Conservation (phyloP, 805 yeast species). For the Candida jianshihensis region DNA sequence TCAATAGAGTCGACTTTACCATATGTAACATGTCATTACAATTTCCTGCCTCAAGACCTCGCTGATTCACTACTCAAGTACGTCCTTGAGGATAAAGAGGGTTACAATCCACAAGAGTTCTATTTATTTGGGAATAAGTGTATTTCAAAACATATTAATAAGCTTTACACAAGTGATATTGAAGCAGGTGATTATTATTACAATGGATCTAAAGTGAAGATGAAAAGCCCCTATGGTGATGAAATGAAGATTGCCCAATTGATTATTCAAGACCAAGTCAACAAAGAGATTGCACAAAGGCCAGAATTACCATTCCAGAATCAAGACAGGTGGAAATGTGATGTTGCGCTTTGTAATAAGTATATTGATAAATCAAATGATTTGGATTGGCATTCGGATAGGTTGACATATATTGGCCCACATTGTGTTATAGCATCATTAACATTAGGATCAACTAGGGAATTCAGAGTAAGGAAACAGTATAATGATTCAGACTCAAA, state of each 20-base stretch:
- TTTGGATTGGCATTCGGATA: slow-evolving; percentile 74
- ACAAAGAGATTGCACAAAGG: slow-evolving; percentile 26
- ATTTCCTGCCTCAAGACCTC: slow-evolving; percentile 44
- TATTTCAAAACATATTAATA: slow-evolving; percentile 47
- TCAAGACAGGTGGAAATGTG: slow-evolving; percentile 40
- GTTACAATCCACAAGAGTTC: slow-evolving; percentile 41
- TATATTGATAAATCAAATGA: slow-evolving; percentile 44
- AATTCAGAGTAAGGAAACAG: slow-evolving; percentile 48
- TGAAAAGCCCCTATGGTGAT: slow-evolving; percentile 29
- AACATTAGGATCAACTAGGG: slow-evolving; percentile 64
- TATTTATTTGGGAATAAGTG: slow-evolving; percentile 59
- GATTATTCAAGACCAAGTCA: slow-evolving; percentile 33
- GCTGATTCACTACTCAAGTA: slow-evolving; percentile 39
- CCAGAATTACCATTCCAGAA: slow-evolving; percentile 31
- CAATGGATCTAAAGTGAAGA: slow-evolving; percentile 34
- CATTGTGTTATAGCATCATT: slow-evolving; percentile 60
- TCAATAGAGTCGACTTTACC: slow-evolving; percentile 45
- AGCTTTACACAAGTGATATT: slow-evolving; percentile 27
- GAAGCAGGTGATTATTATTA: slow-evolving; percentile 22
- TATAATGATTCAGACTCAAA: slow-evolving; percentile 26
- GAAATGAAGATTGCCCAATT: slow-evolving; percentile 34
- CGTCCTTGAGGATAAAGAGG: slow-evolving; percentile 33
- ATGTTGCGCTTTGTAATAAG: slow-evolving; percentile 48
- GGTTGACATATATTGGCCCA: slow-evolving; percentile 67
- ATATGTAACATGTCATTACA: slow-evolving; percentile 41